These are phyloP conservation scores for Nemania abortiva DNA, from an alignment of 2,329 filamentous ascomycete genomes.

Conservation along the genomic window DNA sequence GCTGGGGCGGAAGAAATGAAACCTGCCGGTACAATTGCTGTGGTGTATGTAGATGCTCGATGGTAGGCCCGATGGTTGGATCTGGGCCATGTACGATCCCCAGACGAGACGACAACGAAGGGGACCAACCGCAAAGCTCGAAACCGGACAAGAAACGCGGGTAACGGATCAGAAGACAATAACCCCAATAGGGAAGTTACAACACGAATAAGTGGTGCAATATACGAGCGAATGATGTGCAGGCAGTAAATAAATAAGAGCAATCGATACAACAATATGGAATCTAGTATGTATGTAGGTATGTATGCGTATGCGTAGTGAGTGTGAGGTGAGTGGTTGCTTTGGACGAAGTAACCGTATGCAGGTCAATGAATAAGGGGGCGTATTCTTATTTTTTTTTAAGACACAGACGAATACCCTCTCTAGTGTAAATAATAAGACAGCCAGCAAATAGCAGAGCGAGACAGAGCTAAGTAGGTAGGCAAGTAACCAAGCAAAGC, in stretches of 20 bases:
- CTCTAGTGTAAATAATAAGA: slow-evolving; percentile 19
- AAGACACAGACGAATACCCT: slow-evolving; percentile 30
- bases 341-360: slow-evolving; percentile 41
- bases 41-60: slow-evolving; percentile 42
- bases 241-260: slow-evolving; percentile 27
- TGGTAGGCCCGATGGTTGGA: slow-evolving; percentile 46
- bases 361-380: slow-evolving; percentile 34
- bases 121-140: slow-evolving; percentile 45
- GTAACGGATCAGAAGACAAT: slow-evolving; percentile 37
- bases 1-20: slow-evolving; percentile 51
- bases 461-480: slow-evolving; percentile 3
- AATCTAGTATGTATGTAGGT: slow-evolving; percentile 35
- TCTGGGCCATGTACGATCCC: slow-evolving; percentile 48
- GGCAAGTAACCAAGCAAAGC: slow-evolving; percentile 14
- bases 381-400: neutral
- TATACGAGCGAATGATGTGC: slow-evolving; percentile 45
- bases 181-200: slow-evolving; percentile 46
- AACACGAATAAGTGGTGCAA: slow-evolving; percentile 47
- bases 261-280: slow-evolving; percentile 39
- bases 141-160: slow-evolving; percentile 41
- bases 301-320: too few relatives aligned
- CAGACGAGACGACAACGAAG: slow-evolving; percentile 40
- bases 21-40: slow-evolving; percentile 50
- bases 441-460: slow-evolving; percentile 6
- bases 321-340: slow-evolving; percentile 41